These are phyloP conservation scores for Tubosaeta brunneosetosa DNA, from an alignment of 768 basidiomycete species.

Conservation along the genomic window DNA sequence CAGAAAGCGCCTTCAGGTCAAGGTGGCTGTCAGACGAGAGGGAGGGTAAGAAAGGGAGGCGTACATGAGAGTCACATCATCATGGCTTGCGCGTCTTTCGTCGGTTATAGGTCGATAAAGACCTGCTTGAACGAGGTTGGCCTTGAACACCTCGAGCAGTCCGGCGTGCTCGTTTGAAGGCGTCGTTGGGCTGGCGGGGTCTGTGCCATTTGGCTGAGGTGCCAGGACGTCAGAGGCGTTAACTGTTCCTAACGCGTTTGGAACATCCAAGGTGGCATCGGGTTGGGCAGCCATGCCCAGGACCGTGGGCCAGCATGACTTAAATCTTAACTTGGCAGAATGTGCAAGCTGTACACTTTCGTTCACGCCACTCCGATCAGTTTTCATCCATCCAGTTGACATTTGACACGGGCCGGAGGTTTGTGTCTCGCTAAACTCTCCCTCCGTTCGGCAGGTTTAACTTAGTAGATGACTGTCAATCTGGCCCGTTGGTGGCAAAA, in stretches of 20 bases:
- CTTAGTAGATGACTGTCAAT: too few relatives aligned
- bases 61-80: constrained; percentile 65
- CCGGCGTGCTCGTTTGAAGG: neutral
- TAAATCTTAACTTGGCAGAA: too few relatives aligned
- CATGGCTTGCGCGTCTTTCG: constrained; percentile 43
- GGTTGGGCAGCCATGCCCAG: constrained; percentile 6
- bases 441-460: too few relatives aligned
- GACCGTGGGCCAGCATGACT: too few relatives aligned
- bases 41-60: constrained; percentile 16
- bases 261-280: neutral
- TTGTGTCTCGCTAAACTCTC: too few relatives aligned
- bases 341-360: too few relatives aligned
- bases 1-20: constrained; percentile 64
- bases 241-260: neutral
- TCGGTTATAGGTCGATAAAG: constrained; percentile 45
- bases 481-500: too few relatives aligned
- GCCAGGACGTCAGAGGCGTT: neutral
- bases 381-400: too few relatives aligned
- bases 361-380: too few relatives aligned
- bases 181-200: neutral
- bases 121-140: constrained; percentile 42
- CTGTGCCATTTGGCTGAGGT: neutral
- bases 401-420: too few relatives aligned
- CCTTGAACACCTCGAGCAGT: constrained; percentile 47
- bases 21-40: neutral